These are phyloP conservation scores for Eleusine coracana DNA, from an alignment of 176 grass and related monocot genomes.

Conservation along the genomic window DNA sequence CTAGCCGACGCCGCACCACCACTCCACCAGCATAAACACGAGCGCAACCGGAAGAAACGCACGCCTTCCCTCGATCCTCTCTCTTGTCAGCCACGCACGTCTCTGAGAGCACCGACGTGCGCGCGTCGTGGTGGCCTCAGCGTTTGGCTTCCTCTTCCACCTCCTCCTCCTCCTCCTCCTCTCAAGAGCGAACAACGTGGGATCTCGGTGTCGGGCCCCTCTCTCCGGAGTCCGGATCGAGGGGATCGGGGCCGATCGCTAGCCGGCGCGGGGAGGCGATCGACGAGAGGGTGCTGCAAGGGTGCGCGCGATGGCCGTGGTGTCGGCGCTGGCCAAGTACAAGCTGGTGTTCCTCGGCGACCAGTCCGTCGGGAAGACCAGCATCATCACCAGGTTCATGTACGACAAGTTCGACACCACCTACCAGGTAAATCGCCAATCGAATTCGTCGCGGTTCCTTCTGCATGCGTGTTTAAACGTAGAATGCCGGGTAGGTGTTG, in stretches of 20 bases:
- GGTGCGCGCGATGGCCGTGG: conserved; percentile 15
- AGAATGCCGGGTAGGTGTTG: neutral
- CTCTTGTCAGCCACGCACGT: conserved; percentile 25
- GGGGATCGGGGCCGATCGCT: neutral
- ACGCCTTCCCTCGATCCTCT: neutral
- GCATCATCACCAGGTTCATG: conserved; percentile 96
- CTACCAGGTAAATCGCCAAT: conserved; percentile 47
- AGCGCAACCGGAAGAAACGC: neutral
- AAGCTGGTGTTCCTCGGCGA: conserved; percentile 93
- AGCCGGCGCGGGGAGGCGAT: neutral
- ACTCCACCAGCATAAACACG: neutral
- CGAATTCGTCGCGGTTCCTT: neutral
- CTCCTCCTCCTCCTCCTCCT: neutral
- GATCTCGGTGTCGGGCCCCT: neutral
- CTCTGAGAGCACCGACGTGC: conserved; percentile 14
- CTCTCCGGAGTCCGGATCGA: neutral
- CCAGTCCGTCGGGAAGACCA: conserved; percentile 96
- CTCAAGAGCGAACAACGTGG: neutral
- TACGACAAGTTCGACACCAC: conserved; percentile 97
- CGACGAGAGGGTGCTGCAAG: neutral
- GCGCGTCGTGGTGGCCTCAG: conserved; percentile 24
- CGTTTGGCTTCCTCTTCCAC: neutral
- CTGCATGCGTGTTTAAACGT: neutral
- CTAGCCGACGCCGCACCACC: neutral
- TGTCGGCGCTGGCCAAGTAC: conserved; percentile 92